Conservation (phyloP, 345 rosid species). For the Arabidopsis suecica region DNA sequence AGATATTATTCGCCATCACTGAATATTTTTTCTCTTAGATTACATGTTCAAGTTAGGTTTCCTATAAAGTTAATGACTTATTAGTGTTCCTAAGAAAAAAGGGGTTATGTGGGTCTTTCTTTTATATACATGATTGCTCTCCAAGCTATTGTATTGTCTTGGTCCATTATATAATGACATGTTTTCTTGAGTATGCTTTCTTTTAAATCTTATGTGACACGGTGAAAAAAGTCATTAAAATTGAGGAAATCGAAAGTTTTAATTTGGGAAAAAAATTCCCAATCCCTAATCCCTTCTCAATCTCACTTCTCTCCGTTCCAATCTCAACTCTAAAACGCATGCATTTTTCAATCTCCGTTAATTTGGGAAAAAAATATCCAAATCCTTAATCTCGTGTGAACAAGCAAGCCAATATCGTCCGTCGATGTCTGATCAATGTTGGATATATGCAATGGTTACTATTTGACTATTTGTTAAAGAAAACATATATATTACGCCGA, state of each 20-base stretch:
- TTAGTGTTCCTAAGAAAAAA: conserved; percentile 10
- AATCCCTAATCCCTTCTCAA: no score
- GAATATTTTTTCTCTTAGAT: conserved; percentile 5
- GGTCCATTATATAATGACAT: neutral
- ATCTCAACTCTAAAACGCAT: no score
- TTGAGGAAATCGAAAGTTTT: no score
- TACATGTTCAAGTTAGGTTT: conserved; percentile 41
- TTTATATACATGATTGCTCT: neutral
- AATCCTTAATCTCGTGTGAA: neutral
- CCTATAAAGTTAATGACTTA: conserved; percentile 35
- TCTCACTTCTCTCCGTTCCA: no score
- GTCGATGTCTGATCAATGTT: neutral
- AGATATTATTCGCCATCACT: conserved; percentile 36
- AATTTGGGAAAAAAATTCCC: no score
- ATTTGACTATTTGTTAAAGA: neutral
- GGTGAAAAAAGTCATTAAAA: no score
- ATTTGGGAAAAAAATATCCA: no score
- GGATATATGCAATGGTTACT: conserved; percentile 1
- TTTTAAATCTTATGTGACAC: neutral
- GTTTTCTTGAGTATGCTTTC: neutral
- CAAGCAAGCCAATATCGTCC: neutral
- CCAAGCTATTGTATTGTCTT: neutral
- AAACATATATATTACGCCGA: neutral
- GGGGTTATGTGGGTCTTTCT: neutral
- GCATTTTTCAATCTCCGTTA: no score